Percentiles rank a stretch among this genome's conserved stretches.
Conservation (phyloP, 2,329 filamentous ascomycete genomes). For the Colletotrichum musicola region DNA sequence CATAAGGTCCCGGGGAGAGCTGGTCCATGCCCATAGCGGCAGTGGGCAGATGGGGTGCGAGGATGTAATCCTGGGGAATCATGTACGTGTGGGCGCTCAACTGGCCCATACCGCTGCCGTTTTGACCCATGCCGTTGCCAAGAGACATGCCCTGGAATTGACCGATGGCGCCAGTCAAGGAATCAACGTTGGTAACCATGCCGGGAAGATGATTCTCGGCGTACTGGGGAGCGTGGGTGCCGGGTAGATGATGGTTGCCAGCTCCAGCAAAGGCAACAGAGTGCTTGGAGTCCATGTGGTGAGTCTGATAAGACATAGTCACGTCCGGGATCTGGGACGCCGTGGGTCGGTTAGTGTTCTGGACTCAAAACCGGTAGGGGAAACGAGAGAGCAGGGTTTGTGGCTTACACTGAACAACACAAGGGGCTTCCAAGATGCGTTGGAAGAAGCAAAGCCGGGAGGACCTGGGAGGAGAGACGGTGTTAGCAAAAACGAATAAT, state of each 20-base stretch:
- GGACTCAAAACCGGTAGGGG: background rate
- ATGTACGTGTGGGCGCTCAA: conserved; percentile 54
- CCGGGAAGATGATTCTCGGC: conserved; percentile 36
- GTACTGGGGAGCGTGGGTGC: conserved; percentile 32
- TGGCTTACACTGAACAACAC: conserved; percentile 25
- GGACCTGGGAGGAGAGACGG: background rate
- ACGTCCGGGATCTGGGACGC: conserved; percentile 24
- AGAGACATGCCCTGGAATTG: conserved; percentile 50
- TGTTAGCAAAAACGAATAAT: background rate
- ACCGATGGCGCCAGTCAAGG: conserved; percentile 29
- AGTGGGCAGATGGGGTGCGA: conserved; percentile 50
- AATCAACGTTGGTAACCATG: conserved; percentile 33
- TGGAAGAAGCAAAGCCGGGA: conserved; percentile 2
- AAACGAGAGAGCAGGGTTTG: background rate
- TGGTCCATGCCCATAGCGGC: conserved; percentile 51
- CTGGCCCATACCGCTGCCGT: conserved; percentile 36
- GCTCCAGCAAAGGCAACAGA: conserved; percentile 43
- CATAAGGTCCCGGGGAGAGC: conserved; percentile 46
- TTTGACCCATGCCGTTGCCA: conserved; percentile 49
- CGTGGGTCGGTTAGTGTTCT: background rate
- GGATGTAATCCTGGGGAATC: conserved; percentile 53
- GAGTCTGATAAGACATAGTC: conserved; percentile 52
- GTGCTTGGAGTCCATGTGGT: conserved; percentile 53
- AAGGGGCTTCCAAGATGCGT: conserved; percentile 25
- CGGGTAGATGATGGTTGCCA: conserved; percentile 18